Base-by-base conservation (phyloP, 371 early-diverging fungal genomes). In the Rhizopus delemar region DNA sequence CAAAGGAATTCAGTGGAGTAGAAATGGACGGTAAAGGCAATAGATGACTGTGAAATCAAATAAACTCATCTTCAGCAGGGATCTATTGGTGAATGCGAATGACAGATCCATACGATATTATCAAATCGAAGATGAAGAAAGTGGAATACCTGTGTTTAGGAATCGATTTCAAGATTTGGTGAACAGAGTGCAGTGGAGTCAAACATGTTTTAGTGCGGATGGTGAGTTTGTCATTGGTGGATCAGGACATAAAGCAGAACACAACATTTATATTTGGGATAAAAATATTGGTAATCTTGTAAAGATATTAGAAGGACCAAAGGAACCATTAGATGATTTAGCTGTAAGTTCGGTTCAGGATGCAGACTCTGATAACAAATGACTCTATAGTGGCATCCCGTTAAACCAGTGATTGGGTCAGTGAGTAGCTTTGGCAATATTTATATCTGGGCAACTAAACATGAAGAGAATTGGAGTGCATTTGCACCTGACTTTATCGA, bases 261-360 rank as follows among this genome's bases (percentile, higher is more conserved):
- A 97, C 67, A 92, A 92, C 56, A 92, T 96, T 34, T 95, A 90
- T 66, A 87, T 95, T 45, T 97, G 97, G 97, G 93, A 95, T 65
- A 88, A 85, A 56, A 74, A 82, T 15, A 77, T 82, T 34, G 90
- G 92, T 8, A 89, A 85, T 57, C 75, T 97, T 11, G 91, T 93
- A 28, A 95, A 93, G 70, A 88, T 95, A 49, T 74, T 97, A 11
- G 93, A 95, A 51, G 96, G 96, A 0, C 96, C 96, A 4, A 91
- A 89, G 51, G 96, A 97, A 59, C 88, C 89, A 6, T 65, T 96
- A 35, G 82, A 88, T 52, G 93, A 94, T 71, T 53, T 95, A n/a
- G 80, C 89, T 34, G 94, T 93, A 81, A 67, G 58, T 50, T 1
- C 13, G 3, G 4, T 22, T 2, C 0, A 0, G 2, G 5, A n/a